Base-by-base conservation (phyloP, 345 rosid genomes). In the Aquilaria malaccensis region DNA sequence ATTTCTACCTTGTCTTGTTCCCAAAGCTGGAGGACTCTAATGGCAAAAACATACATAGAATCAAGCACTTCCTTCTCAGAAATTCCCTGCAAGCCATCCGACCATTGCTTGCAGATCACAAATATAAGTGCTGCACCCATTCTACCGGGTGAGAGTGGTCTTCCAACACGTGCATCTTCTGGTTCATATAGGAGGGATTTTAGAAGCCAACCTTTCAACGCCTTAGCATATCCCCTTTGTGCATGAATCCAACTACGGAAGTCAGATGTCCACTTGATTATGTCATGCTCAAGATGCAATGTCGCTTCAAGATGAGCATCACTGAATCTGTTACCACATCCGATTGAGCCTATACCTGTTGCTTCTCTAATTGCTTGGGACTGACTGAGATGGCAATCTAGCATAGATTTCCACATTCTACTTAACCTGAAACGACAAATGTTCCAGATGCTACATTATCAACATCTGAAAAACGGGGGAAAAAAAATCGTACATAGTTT, bases 51-150 rank as follows among this genome's bases (percentile, higher is more conserved):
- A 43, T 74, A 76, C 91, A 91, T 79, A 4, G 97, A 81, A 33
- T 72, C 79, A 45, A 91, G 64, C 31, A 91, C 97, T 86, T 84
- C 93, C 75, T 74, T 82, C 75, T 88, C 97, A 1, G 94, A 84
- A 72, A 85, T 76, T 50, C 86, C 68, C 2, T 80, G 86, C 69
- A 91, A 43, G 61, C 86, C 85, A 70, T 84, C 87, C 14, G 89
- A 78, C 97, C 97, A 91, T 65, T 85, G 97, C 72, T 91, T 77
- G 71, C 97, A 91, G 51, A 91, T 84, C 33, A 91, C 91, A 58
- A 91, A 91, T n/a, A 91, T 79, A 0, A 87, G 81, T 43, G 97
- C 96, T 29, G 97, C 97, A 29, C 97, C 96, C 2, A 91, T 66
- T 61, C 96, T 79, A 63, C 97, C 89, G 10, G 97, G 97, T 2